phyloP scores from a whole-genome alignment of 352 stramenopile species.

The Phytophthora sp. region DNA sequence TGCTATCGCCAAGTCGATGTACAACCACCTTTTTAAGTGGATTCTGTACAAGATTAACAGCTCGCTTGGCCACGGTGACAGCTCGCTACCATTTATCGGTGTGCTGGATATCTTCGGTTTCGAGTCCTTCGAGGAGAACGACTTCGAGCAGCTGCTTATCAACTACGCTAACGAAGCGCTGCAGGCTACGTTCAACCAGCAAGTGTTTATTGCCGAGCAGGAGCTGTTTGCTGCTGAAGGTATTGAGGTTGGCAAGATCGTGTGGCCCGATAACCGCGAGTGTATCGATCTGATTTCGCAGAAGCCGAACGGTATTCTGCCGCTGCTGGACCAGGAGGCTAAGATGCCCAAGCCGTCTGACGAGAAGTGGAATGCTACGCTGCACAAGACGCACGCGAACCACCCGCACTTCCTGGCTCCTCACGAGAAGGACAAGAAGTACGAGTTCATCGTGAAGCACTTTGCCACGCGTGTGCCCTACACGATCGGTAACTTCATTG shows the following conservation, averaged over 20 bases:
- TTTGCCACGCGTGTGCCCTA: slow-evolving; percentile 96
- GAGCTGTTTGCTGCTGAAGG: slow-evolving; percentile 82
- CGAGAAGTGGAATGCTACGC: slow-evolving; percentile 84
- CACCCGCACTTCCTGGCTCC: slow-evolving; percentile 77
- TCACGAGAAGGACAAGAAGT: slow-evolving; percentile 91
- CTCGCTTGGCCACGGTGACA: slow-evolving; percentile 80
- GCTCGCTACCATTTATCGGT: slow-evolving; percentile 88
- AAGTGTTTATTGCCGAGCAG: slow-evolving; percentile 89
- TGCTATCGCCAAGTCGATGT: slow-evolving; percentile 94
- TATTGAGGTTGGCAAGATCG: slow-evolving; percentile 84
- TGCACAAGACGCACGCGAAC: slow-evolving; percentile 81
- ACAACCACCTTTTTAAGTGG: slow-evolving; percentile 91
- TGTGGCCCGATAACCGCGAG: slow-evolving; percentile 85
- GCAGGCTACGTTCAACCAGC: slow-evolving; percentile 90
- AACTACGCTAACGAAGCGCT: slow-evolving; percentile 92
- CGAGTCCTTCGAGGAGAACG: slow-evolving; percentile 95
- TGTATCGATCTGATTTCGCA: slow-evolving; percentile 86
- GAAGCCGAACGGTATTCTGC: slow-evolving; percentile 85
- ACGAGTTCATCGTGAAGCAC: slow-evolving; percentile 96
- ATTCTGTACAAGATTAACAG: slow-evolving; percentile 85
- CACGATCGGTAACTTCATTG: slow-evolving; percentile 95
- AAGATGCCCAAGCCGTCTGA: slow-evolving; percentile 83
- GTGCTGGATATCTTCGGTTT: slow-evolving; percentile 98
- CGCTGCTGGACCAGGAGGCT: slow-evolving; percentile 80
- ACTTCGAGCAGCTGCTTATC: slow-evolving; percentile 91